Evolutionary conservation across 129 eudicot genomes (phyloP).

Genomic region (Heracleum sosnowskyi): DNA sequence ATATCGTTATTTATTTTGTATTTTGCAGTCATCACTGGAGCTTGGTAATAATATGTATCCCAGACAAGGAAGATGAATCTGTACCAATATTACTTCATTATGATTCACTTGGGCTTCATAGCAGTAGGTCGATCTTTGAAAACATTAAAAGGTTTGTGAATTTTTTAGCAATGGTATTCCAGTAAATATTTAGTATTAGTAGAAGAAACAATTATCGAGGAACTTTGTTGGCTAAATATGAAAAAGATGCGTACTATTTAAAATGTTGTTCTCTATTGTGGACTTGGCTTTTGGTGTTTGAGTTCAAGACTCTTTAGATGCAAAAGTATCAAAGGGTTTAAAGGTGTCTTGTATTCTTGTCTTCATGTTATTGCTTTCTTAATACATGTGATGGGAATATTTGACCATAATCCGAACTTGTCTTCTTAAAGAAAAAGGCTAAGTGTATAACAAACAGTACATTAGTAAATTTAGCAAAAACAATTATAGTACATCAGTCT

Average conservation of each 20-base stretch:
- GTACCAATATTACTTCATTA: constrained; percentile 75
- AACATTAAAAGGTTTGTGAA: constrained; percentile 51
- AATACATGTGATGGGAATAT: not conserved
- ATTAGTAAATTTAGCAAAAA: no score
- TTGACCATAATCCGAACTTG: not conserved
- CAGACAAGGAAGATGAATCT: constrained; percentile 53
- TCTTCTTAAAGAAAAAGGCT: not conserved
- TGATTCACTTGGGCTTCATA: constrained; percentile 81
- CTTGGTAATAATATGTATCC: constrained; percentile 77
- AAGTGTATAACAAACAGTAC: not conserved
- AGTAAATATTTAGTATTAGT: not conserved
- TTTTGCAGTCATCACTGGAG: constrained; percentile 81
- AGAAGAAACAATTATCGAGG: not conserved
- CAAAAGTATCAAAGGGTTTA: not conserved
- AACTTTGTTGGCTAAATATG: not conserved
- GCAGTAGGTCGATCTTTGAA: constrained; percentile 37
- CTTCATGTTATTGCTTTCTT: not conserved
- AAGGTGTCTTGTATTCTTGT: not conserved
- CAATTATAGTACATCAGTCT: not conserved
- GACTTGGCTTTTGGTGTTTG: constrained; percentile 1
- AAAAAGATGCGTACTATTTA: not conserved
- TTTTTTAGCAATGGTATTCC: not conserved
- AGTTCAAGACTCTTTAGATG: not conserved
- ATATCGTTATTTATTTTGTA: not conserved
- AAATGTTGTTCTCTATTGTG: not conserved